A percentile compares a stretch with the other conserved stretches of the same genome.
These are phyloP conservation scores for Aspergillus aculeatus DNA, from an alignment of 2,329 filamentous ascomycete genomes.

Conservation along the genomic window DNA sequence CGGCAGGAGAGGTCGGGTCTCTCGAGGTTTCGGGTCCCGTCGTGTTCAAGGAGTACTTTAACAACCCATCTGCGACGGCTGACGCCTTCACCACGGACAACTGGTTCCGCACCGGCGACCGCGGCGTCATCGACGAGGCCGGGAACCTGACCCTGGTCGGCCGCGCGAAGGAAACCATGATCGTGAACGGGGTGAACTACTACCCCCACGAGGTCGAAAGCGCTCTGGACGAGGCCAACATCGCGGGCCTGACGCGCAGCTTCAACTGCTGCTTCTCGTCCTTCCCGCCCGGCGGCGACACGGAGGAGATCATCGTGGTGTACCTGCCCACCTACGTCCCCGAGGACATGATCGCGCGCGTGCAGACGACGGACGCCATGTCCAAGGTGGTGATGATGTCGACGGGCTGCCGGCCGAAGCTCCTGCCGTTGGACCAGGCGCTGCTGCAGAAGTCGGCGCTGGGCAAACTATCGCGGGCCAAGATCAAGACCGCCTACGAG, in stretches of 20 bases:
- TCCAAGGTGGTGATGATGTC: not conserved
- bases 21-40: constrained; percentile 3
- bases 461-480: constrained; percentile 1
- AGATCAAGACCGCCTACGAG: constrained; percentile 1
- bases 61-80: not conserved
- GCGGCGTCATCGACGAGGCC: not conserved
- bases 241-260: not conserved
- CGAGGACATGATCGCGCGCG: not conserved
- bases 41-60: constrained; percentile 4
- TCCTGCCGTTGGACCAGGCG: not conserved
- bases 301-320: not conserved
- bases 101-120: constrained; percentile 5
- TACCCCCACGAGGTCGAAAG: constrained; percentile 3
- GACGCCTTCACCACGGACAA: not conserved
- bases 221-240: not conserved
- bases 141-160: constrained; percentile 2
- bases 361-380: not conserved
- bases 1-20: not conserved
- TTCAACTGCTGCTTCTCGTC: constrained; percentile 1
- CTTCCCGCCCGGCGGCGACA: not conserved
- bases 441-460: constrained; percentile 1
- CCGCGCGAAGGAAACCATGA: constrained; percentile 4
- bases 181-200: constrained; percentile 2
- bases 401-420: constrained; percentile 1
- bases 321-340: not conserved